Evolutionary conservation across 768 basidiomycete species (phyloP), one percentile per base, ranked within the genome.

Genomic region (Tylopilus plumbeoviolaceoides): DNA sequence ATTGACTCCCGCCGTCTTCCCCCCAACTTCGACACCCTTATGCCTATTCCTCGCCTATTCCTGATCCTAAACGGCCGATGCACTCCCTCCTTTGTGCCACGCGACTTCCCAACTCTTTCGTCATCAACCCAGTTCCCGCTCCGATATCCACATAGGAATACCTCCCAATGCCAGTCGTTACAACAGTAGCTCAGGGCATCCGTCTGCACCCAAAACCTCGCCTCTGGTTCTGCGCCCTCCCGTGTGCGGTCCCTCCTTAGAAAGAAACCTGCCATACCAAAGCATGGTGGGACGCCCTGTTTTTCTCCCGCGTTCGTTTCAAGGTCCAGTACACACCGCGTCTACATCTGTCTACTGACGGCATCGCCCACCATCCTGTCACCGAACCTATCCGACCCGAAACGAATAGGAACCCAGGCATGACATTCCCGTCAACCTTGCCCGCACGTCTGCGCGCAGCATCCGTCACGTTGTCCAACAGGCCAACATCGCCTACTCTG

Each of bases 241-340:
- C 55, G 57, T 15, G 30, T 47, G 9, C 55, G 55, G 36, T 59
- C 60, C 3, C 5, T 48, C 15, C 20, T 51, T 25, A 67, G 63
- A 53, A 58, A 61, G 59, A 56, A 60, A 27, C 59, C 58, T n/a
- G 54, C 49, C 1, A 51, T 51, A 44, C 57, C 71, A 23, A 81
- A 75, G 60, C 84, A 17, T 89, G 88, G 87, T 91, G 89, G 68
- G 87, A 91, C 57, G 88, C 87, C 0, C 61, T 91, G 10, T 67
- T 91, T n/a, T 23, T 84, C 90, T 51, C 89, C 89, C 3, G 80
- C 87, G 1, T 89, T 11, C 75, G 87, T 47, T 78, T 91, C 59
- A 81, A 78, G 62, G 52, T 82, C 53, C 78, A 76, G 57, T 73
- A 74, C 21, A 57, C 62, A 20, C 51, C 63, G 53, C 54, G 53